Base-by-base conservation (phyloP, 257 asterid species). In the Anisodus acutangulus region DNA sequence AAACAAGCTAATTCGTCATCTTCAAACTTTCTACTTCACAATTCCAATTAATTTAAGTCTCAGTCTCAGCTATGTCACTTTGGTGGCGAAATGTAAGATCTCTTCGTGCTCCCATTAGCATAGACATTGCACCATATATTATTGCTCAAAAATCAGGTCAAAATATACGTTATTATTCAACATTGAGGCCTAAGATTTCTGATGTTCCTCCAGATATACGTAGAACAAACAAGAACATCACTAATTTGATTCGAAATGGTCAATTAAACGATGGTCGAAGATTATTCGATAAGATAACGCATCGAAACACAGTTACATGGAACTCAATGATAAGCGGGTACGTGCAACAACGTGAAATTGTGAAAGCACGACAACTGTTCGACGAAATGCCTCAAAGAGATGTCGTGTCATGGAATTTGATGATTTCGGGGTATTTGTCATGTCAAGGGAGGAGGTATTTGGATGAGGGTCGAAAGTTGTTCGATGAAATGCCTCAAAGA, bases 241-340 rank as follows among this genome's bases (percentile, higher is more conserved):
- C 89, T 0, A 87, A 87, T 43, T 86, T 95, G 63, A 91, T 92
- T 82, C 89, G 89, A 68, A 85, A 64, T 35, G 94, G 93, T 55
- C 89, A 86, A 13, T 86, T 91, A 49, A 88, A 91, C 16, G 96
- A 94, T 47, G 99, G 98, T 0, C 84, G 97, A 80, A 78, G 68
- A 57, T 80, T 90, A 35, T 95, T 95, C 84, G 90, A 92, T 74
- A 45, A 84, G 51, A 49, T 89, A 85, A 76, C 78, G 19, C 82
- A 85, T 35, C 81, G 95, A 86, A 93, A 92, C 74, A 91, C 91
- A 37, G 89, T 93, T 72, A 93, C 99, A 0, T 95, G 98, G 98
- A 95, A 95, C 86, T 90, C 97, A 26, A 91, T 94, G 95, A 88
- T 95, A 54, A 89, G 88, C 8, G 99, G 97, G 5, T 91, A 90